Percentiles rank a stretch among this genome's conserved stretches.
Evolutionary conservation across 257 asterid species (phyloP).

Genomic region (Nyctanthes arbortristis): DNA sequence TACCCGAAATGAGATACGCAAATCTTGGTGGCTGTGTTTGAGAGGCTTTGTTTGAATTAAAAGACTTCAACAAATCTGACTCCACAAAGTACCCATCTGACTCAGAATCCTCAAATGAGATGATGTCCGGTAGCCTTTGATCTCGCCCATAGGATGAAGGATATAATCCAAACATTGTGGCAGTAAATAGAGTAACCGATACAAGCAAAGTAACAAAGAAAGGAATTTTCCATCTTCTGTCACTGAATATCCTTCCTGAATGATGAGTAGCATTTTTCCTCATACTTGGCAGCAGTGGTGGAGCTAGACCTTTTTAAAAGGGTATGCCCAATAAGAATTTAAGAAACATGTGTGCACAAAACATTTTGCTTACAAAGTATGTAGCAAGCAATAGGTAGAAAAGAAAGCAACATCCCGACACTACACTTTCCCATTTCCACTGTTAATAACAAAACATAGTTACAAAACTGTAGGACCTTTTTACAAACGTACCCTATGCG

Average conservation of each 20-base stretch:
- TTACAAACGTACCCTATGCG: too few relatives aligned
- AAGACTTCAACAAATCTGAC: slow-evolving; percentile 60
- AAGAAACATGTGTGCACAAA: too few relatives aligned
- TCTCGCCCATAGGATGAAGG: slow-evolving; percentile 51
- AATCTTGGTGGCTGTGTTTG: slow-evolving; percentile 74
- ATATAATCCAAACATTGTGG: slow-evolving; percentile 54
- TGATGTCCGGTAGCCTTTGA: slow-evolving; percentile 39
- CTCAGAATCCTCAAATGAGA: slow-evolving; percentile 41
- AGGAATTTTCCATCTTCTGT: slow-evolving; percentile 85
- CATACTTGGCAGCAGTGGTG: slow-evolving; percentile 40
- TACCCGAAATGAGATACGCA: slow-evolving; percentile 95
- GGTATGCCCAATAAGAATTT: too few relatives aligned
- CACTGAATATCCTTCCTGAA: slow-evolving; percentile 70
- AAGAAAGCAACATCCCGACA: too few relatives aligned
- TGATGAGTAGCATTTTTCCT: slow-evolving; percentile 61
- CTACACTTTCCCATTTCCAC: too few relatives aligned
- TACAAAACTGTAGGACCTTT: too few relatives aligned
- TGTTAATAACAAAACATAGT: too few relatives aligned
- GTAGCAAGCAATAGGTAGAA: too few relatives aligned
- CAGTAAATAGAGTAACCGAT: slow-evolving; percentile 60
- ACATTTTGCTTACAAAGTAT: too few relatives aligned
- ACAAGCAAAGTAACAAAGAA: slow-evolving; percentile 72
- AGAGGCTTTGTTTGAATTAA: slow-evolving; percentile 29
- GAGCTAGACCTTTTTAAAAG: too few relatives aligned
- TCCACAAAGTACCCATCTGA: slow-evolving; percentile 60